Evolutionary conservation across 257 asterid genomes (phyloP), one percentile per base, ranked within the genome.

Genomic region (Linaria vulgaris): DNA sequence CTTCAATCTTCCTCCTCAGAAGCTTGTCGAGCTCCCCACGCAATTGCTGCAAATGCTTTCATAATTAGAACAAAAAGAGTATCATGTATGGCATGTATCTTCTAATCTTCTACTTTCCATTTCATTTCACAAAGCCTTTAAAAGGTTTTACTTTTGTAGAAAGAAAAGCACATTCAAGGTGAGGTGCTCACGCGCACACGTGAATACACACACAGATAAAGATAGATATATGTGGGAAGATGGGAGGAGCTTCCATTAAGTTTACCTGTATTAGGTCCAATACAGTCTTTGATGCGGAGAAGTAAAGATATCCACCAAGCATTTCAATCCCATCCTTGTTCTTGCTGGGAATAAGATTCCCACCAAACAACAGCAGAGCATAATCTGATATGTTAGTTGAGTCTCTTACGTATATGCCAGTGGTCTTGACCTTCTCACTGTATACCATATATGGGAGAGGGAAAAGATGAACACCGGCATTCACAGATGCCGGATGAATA

Each of bases 271-370:
- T 89, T 63, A 92, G 75, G 74, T 87, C 88, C 74, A 92, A 74
- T 41, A 85, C 88, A 48, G 83, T 83, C 78, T 78, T 80, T 12
- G 96, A 85, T 15, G 99, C 96, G 15, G 97, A 89, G 53, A 92
- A 92, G 73, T 87, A 96, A 63, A 92, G 97, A 77, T 89, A 92
- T 45, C 99, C 99, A 30, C 82, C 97, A 1, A 92, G 97, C 99
- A 92, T 92, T 74, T 92, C 96, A 22, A 92, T 89, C 46, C 97
- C 97, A 66, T 85, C 86, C 23, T 88, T 94, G 64, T 52, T 82
- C 65, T 78, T 71, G 82, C 88, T 78, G 19, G 92, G 94, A 75
- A 70, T 68, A 71, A 92, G 97, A 73, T 86, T 87, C 52, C 99
- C 97, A 61, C 99, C 99, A 55, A 92, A 92, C 99, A 92, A 85